A percentile compares a stretch with the other conserved stretches of the same genome.
Evolutionary conservation across 1,284 basidiomycete species (phyloP).

Genomic region (Cronartium quercuum): DNA sequence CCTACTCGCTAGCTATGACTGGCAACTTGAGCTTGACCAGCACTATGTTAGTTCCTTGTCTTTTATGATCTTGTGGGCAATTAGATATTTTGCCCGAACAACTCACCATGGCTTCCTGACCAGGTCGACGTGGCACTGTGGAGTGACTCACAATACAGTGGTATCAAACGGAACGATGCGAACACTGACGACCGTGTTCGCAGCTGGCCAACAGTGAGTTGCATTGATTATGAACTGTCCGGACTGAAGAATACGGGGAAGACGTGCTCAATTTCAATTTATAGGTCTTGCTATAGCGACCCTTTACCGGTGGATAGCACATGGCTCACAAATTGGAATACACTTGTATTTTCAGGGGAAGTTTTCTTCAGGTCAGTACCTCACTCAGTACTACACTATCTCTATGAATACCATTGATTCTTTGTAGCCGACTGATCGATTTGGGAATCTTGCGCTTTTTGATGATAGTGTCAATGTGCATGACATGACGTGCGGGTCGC

Average conservation of each 20-base stretch:
- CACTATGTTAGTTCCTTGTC: slow-evolving; percentile 1
- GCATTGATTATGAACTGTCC: neutral
- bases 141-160: neutral
- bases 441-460: too few relatives aligned
- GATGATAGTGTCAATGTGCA: slow-evolving; percentile 17
- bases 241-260: neutral
- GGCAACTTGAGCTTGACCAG: slow-evolving; percentile 10
- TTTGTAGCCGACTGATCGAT: too few relatives aligned
- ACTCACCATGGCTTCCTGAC: neutral
- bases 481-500: slow-evolving; percentile 17
- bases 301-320: slow-evolving; percentile 2
- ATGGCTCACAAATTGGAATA: slow-evolving; percentile 27
- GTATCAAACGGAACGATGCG: slow-evolving; percentile 15
- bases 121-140: slow-evolving; percentile 23
- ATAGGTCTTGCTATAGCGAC: slow-evolving; percentile 11
- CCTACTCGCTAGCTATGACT: slow-evolving; percentile 20
- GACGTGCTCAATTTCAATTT: neutral
- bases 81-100: neutral
- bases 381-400: too few relatives aligned
- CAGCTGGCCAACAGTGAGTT: slow-evolving; percentile 17
- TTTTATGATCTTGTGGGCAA: neutral
- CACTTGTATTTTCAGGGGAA: neutral
- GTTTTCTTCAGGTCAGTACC: slow-evolving; percentile 16
- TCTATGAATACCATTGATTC: too few relatives aligned
- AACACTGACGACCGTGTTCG: slow-evolving; percentile 14